phyloP scores from a whole-genome alignment of 768 basidiomycete genomes.

The Pisolithus marmoratus region DNA sequence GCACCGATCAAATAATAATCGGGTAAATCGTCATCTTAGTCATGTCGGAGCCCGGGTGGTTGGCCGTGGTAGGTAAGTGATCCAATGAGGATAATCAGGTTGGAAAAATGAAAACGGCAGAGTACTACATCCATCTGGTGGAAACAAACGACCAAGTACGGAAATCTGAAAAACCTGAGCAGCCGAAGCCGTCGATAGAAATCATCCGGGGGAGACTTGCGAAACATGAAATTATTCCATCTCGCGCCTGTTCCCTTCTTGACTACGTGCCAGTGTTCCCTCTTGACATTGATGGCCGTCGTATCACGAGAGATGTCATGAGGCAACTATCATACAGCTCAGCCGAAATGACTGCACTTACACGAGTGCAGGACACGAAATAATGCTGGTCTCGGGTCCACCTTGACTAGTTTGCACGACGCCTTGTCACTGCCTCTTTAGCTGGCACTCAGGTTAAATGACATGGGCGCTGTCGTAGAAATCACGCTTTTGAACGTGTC shows the following conservation, averaged over 20 bases:
- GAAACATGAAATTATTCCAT: not conserved
- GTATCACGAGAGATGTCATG: not conserved
- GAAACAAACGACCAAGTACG: not conserved
- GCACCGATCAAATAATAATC: too few relatives aligned
- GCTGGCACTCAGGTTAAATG: too few relatives aligned
- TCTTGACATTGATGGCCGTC: not conserved
- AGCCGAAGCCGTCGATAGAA: not conserved
- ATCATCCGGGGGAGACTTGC: not conserved
- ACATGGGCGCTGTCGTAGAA: too few relatives aligned
- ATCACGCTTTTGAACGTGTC: too few relatives aligned
- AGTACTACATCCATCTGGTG: not conserved
- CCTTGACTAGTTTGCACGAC: not conserved
- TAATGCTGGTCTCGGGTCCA: not conserved
- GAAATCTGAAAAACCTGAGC: not conserved
- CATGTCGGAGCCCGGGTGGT: too few relatives aligned
- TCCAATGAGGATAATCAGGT: too few relatives aligned
- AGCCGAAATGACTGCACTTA: too few relatives aligned
- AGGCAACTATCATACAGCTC: not conserved
- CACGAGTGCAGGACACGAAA: not conserved
- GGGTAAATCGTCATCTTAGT: too few relatives aligned
- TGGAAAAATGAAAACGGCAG: too few relatives aligned
- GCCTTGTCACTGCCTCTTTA: not conserved
- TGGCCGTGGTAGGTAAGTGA: too few relatives aligned
- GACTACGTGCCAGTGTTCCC: not conserved
- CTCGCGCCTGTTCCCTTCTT: not conserved